A percentile compares a stretch with the other conserved stretches of the same genome.
Conservation (phyloP, 306 rosid species). For the Ziziphus jujuba region DNA sequence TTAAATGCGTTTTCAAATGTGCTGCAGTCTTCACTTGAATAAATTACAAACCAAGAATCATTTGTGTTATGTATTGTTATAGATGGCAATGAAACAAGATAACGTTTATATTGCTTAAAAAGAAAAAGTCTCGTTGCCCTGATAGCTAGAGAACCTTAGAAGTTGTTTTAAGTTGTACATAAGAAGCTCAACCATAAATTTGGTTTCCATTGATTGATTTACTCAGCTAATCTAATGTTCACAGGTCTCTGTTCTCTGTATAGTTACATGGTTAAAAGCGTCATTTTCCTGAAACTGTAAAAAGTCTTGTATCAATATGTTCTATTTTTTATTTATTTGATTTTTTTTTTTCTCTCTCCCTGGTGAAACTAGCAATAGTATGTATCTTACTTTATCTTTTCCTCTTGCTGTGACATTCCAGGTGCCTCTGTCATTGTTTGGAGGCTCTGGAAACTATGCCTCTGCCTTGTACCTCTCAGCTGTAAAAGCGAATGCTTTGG, state of each 20-base stretch:
- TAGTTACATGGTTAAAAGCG: too few relatives aligned
- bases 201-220: too few relatives aligned
- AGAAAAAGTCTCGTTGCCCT: not conserved
- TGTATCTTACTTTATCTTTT: slow-evolving; percentile 6
- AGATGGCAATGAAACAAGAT: not conserved
- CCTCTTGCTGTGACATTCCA: slow-evolving; percentile 32
- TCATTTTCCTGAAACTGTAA: not conserved
- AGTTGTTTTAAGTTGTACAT: too few relatives aligned
- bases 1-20: not conserved
- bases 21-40: not conserved
- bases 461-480: slow-evolving; percentile 83
- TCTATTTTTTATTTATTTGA: too few relatives aligned
- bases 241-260: too few relatives aligned
- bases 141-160: not conserved
- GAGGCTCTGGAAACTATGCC: slow-evolving; percentile 95
- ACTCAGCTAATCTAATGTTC: too few relatives aligned
- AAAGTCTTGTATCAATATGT: not conserved
- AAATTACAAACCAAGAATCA: not conserved
- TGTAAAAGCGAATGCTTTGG: slow-evolving; percentile 60
- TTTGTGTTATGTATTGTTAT: not conserved
- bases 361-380: too few relatives aligned
- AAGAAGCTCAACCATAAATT: not conserved
- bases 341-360: too few relatives aligned
- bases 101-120: not conserved
- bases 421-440: slow-evolving; percentile 84